Evolutionary conservation across 768 basidiomycete genomes (phyloP), one percentile per base, ranked within the genome.

Genomic region (Dendrothele bispora): DNA sequence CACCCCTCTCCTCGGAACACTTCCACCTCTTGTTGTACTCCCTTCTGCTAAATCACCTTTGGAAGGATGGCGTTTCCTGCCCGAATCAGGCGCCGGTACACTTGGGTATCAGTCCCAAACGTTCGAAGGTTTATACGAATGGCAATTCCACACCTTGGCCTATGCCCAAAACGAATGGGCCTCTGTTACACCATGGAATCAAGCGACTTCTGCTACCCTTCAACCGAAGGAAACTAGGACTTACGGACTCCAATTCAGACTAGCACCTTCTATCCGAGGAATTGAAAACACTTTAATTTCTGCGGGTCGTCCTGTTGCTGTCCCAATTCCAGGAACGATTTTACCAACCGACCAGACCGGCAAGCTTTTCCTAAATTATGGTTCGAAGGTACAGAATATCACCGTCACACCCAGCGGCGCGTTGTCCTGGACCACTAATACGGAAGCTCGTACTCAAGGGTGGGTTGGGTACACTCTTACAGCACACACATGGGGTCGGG

Each of bases 51-150:
- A 66, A 36, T 73, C 72, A 7, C 79, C 80, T n/a, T 61, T 82
- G 17, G 80, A 82, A 60, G 80, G 79, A 21, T 82, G 79, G 79
- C 66, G 79, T 26, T 80, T 80, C 58, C 71, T 82, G 43, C 69
- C 73, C 2, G 79, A 80, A 56, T 68, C 70, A 18, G 79, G 77
- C 0, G 62, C 69, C 3, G 66, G 61, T 1, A 52, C 71, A 1
- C 74, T 76, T 2, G 75, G 63, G 48, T 82, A 82, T 53, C 79
- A 80, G 53, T 79, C 78, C 1, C 80, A 82, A 55, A 82, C 80
- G 0, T 82, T 82, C 54, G 80, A 82, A 54, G 80, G 71, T 0
- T 56, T 80, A 12, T 79, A 79, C 61, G 80, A 80, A 65, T 80
- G 80, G 79, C 74, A 77, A 54, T 79, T 79, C 58, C 80, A 80